Percentiles rank a stretch among this genome's conserved stretches.
Conservation (phyloP, 805 yeast species). For the Hyphopichia homilentoma region DNA sequence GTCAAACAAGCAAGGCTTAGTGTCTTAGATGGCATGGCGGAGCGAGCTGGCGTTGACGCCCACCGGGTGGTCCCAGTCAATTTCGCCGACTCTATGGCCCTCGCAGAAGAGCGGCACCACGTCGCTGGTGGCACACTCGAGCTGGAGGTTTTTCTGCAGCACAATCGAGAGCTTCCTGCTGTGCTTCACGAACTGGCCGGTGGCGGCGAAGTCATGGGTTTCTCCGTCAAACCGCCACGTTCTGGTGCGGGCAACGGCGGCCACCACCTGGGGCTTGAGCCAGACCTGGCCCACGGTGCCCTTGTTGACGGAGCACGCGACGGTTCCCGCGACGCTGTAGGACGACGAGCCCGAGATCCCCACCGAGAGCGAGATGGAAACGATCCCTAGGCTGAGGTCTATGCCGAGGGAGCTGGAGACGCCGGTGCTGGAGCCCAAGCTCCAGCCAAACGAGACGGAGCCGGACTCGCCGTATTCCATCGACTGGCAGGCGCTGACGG, state of each 20-base stretch:
- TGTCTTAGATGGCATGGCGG: not conserved
- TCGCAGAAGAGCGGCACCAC: conserved; percentile 17
- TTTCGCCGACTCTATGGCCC: conserved; percentile 15
- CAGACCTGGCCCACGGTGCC: conserved; percentile 18
- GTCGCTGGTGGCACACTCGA: conserved; percentile 21
- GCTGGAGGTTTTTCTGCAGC: conserved; percentile 8
- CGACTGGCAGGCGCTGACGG: conserved; percentile 13
- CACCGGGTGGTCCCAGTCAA: conserved; percentile 13
- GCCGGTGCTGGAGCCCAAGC: not conserved
- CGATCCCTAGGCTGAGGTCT: not conserved
- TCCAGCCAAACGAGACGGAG: conserved; percentile 6
- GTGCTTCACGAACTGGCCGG: conserved; percentile 8
- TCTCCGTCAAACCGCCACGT: conserved; percentile 9
- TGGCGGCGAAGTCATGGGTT: conserved; percentile 7
- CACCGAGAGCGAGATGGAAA: not conserved
- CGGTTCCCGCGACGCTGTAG: not conserved
- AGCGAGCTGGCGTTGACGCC: too few species aligned
- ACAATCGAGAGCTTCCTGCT: conserved; percentile 7
- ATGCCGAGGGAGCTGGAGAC: not conserved
- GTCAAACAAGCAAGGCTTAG: not conserved
- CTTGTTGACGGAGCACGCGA: conserved; percentile 9
- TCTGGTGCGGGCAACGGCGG: conserved; percentile 9
- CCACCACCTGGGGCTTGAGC: conserved; percentile 13
- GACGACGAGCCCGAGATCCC: not conserved
- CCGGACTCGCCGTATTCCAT: conserved; percentile 12